Percentiles rank a stretch among this genome's conserved stretches.
Evolutionary conservation across 257 asterid species (phyloP).

Genomic region (Paraleonurus japonicus): DNA sequence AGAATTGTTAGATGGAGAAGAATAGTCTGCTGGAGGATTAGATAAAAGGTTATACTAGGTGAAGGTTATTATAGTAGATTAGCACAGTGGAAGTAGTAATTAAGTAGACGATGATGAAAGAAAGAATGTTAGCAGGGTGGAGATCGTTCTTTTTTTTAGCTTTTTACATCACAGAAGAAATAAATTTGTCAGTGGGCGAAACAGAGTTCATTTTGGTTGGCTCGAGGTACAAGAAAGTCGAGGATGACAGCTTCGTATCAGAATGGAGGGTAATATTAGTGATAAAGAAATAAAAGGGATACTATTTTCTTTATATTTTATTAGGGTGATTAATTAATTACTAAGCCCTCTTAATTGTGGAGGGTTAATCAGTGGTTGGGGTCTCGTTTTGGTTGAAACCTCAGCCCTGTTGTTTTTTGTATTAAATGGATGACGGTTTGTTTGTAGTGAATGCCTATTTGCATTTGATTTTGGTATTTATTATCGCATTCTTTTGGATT

Average conservation of each 20-base stretch:
- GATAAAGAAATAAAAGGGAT: conserved; percentile 21
- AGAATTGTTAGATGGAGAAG: not conserved
- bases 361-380: conserved; percentile 29
- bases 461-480: conserved; percentile 4
- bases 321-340: conserved; percentile 12
- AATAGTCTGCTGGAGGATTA: conserved; percentile 13
- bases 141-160: conserved; percentile 13
- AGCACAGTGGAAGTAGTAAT: conserved; percentile 25
- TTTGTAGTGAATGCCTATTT: conserved; percentile 28
- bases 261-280: conserved; percentile 14
- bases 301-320: conserved; percentile 9
- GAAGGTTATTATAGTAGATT: conserved; percentile 2
- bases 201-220: conserved; percentile 30
- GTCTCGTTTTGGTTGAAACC: conserved; percentile 44
- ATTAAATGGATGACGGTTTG: conserved; percentile 23
- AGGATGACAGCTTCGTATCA: conserved; percentile 33
- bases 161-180: conserved; percentile 4
- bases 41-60: conserved; percentile 13
- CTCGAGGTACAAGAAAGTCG: conserved; percentile 36
- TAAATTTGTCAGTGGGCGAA: conserved; percentile 10
- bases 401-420: conserved; percentile 21
- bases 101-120: conserved; percentile 31
- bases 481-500: not conserved
- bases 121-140: conserved; percentile 26
- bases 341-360: conserved; percentile 25